Percentiles rank a stretch among this genome's conserved stretches.
phyloP scores from a whole-genome alignment of 2,329 filamentous ascomycete genomes.

The Cryphonectria japonica region DNA sequence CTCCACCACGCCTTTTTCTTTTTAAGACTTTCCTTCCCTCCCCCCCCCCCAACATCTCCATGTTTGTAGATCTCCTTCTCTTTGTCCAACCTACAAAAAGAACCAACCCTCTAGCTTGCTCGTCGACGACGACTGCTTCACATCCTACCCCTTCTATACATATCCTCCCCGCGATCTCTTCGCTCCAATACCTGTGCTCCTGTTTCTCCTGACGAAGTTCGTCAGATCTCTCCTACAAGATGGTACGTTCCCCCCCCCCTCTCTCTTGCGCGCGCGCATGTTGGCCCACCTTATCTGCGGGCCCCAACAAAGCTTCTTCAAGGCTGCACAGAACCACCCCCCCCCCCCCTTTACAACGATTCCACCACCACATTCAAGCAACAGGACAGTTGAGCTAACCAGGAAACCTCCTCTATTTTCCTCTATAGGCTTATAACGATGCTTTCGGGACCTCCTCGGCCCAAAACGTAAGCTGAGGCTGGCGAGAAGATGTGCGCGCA shows the following conservation, averaged over 20 bases:
- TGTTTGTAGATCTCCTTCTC: background rate
- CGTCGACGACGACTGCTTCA: background rate
- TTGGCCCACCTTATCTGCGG: background rate
- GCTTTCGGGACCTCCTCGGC: constrained; percentile 16
- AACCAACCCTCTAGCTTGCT: background rate
- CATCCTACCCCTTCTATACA: background rate
- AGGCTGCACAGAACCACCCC: background rate
- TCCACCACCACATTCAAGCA: no score
- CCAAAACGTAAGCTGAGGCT: constrained; percentile 8
- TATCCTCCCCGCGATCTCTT: background rate
- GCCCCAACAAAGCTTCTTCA: background rate
- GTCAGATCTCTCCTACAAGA: constrained; percentile 5
- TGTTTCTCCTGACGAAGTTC: background rate
- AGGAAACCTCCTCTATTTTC: background rate
- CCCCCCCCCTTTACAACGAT: background rate
- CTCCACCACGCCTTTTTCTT: constrained; percentile 3
- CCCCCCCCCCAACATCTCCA: background rate
- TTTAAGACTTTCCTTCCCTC: background rate
- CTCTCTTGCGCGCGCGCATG: no score
- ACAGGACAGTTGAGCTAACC: constrained; percentile 6
- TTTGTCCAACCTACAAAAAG: background rate
- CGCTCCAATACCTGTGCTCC: background rate
- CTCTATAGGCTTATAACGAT: constrained; percentile 10
- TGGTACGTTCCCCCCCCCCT: background rate
- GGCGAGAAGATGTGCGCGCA: background rate